A percentile compares a stretch with the other conserved stretches of the same genome.
phyloP scores from a whole-genome alignment of 345 rosid species.

The Bruguiera sexangula region DNA sequence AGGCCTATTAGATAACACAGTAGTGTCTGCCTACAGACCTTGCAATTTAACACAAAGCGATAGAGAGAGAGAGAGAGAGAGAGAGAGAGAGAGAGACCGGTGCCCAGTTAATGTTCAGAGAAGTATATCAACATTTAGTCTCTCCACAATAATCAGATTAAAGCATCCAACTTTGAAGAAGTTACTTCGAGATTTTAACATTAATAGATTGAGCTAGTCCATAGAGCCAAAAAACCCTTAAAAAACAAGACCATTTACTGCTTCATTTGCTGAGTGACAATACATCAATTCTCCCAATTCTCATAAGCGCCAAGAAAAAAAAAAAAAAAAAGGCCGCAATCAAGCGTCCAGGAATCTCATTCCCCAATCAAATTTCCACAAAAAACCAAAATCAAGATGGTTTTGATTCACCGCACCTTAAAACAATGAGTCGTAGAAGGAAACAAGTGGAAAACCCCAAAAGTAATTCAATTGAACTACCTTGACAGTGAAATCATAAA shows the following conservation, averaged over 20 bases:
- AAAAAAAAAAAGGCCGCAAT: not conserved
- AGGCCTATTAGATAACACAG: not conserved
- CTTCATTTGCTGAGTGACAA: too few species aligned
- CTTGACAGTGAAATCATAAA: slow-evolving; percentile 85
- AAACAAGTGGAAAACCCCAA: not conserved
- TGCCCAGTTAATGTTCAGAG: too few species aligned
- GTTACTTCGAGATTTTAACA: too few species aligned
- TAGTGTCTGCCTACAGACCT: not conserved
- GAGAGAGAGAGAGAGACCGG: too few species aligned
- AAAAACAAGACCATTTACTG: too few species aligned
- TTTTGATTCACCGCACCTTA: not conserved
- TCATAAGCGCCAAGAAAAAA: not conserved
- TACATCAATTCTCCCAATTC: not conserved
- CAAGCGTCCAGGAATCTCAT: not conserved
- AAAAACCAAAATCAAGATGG: not conserved
- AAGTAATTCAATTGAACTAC: slow-evolving; percentile 25
- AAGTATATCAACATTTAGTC: too few species aligned
- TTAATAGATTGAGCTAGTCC: too few species aligned
- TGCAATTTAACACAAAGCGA: not conserved
- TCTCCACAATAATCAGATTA: too few species aligned
- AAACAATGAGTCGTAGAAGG: not conserved
- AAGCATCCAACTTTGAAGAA: too few species aligned
- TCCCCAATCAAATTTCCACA: not conserved
- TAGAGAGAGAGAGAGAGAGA: too few species aligned
- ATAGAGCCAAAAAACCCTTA: too few species aligned